These are phyloP conservation scores for Peniophora sp. DNA, from an alignment of 1,284 basidiomycete species.

Conservation along the genomic window DNA sequence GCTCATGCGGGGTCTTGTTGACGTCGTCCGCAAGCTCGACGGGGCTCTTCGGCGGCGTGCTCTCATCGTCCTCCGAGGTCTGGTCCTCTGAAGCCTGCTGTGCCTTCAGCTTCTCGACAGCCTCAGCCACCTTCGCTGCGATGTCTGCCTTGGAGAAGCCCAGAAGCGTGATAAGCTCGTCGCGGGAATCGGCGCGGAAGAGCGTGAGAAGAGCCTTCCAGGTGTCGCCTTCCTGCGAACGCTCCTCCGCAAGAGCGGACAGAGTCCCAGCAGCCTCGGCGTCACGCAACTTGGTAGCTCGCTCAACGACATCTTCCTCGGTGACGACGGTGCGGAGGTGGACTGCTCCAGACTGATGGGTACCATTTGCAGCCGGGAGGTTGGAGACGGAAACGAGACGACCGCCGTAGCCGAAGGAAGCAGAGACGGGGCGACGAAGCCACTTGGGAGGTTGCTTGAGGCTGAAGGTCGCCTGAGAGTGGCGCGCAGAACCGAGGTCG, in stretches of 20 bases:
- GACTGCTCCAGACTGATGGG: slow-evolving; percentile 72
- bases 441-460: slow-evolving; percentile 93
- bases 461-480: slow-evolving; percentile 56
- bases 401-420: slow-evolving; percentile 91
- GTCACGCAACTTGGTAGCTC: slow-evolving; percentile 65
- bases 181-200: slow-evolving; percentile 83
- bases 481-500: slow-evolving; percentile 48
- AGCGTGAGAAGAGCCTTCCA: slow-evolving; percentile 90
- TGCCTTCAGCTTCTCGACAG: slow-evolving; percentile 67
- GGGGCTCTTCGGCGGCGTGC: slow-evolving; percentile 23
- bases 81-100: slow-evolving; percentile 19
- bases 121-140: slow-evolving; percentile 72
- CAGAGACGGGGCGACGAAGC: slow-evolving; percentile 80
- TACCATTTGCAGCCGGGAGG: slow-evolving; percentile 62
- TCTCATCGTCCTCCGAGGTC: slow-evolving; percentile 12
- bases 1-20: slow-evolving; percentile 44
- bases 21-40: slow-evolving; percentile 30
- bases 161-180: slow-evolving; percentile 86
- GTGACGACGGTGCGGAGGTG: slow-evolving; percentile 75
- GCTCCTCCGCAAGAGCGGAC: slow-evolving; percentile 60
- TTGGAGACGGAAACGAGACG: slow-evolving; percentile 78
- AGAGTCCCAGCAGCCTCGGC: slow-evolving; percentile 62
- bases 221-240: slow-evolving; percentile 31
- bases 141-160: slow-evolving; percentile 92
- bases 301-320: slow-evolving; percentile 70